Percentiles rank a stretch among this genome's conserved stretches.
Conservation (phyloP, 2,329 filamentous ascomycete species). For the Aureobasidium namibiae region DNA sequence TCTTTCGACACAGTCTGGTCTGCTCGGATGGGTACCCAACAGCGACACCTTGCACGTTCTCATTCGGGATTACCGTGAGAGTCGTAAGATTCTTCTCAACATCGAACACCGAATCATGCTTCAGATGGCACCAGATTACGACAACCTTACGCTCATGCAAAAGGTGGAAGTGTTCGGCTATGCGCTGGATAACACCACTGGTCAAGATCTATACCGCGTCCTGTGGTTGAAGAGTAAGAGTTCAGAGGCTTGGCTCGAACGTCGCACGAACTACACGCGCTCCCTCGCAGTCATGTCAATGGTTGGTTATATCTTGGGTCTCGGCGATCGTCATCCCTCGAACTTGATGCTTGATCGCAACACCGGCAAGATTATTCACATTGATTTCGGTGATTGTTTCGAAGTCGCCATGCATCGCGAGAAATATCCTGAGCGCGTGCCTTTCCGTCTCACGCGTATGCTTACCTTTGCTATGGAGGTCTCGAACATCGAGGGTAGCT, state of each 20-base stretch:
- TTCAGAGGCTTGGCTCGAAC: conserved; percentile 93
- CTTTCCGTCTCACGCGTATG: conserved; percentile 97
- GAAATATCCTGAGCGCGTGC: conserved; percentile 95
- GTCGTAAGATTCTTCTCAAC: conserved; percentile 92
- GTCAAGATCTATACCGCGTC: conserved; percentile 94
- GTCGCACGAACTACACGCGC: conserved; percentile 96
- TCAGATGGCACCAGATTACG: conserved; percentile 98
- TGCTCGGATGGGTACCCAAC: conserved; percentile 94
- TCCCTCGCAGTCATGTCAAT: conserved; percentile 99
- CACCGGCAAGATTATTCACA: conserved; percentile 95
- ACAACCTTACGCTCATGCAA: conserved; percentile 98
- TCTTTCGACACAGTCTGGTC: conserved; percentile 88
- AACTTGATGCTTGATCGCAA: conserved; percentile 96
- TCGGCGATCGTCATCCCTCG: conserved; percentile 93
- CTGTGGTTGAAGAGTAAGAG: conserved; percentile 98
- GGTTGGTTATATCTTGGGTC: conserved; percentile 97
- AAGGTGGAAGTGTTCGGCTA: conserved; percentile 99
- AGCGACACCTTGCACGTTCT: conserved; percentile 95
- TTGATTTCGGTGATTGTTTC: conserved; percentile 99
- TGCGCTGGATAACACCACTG: conserved; percentile 96
- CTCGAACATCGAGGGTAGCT: conserved; percentile 98
- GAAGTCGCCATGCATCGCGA: conserved; percentile 99
- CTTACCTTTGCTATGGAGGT: conserved; percentile 99
- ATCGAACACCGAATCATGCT: conserved; percentile 99
- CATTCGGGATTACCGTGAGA: conserved; percentile 95